A percentile compares a stretch with the other conserved stretches of the same genome.
These are phyloP conservation scores for Pseudogymnoascus sp. DNA, from an alignment of 2,329 filamentous ascomycete genomes.

Conservation along the genomic window DNA sequence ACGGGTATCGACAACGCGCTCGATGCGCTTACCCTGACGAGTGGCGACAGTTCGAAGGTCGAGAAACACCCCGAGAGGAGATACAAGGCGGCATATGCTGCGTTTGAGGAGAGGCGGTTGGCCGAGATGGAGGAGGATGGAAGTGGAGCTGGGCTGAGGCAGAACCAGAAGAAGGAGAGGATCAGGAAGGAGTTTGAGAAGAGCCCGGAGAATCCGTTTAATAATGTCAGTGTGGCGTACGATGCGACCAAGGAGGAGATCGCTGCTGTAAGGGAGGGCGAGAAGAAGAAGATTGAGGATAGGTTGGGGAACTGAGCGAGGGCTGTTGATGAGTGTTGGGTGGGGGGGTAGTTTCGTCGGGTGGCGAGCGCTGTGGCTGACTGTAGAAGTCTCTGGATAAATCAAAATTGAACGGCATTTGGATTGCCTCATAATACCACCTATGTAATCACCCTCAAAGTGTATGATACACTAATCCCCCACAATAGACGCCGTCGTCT, in stretches of 20 bases:
- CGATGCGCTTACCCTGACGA: slow-evolving; percentile 69
- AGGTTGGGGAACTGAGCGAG: slow-evolving; percentile 44
- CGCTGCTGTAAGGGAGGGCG: slow-evolving; percentile 54
- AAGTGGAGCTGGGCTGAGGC: slow-evolving; percentile 62
- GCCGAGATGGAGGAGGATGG: slow-evolving; percentile 82
- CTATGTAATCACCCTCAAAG: not conserved
- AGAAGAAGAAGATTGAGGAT: slow-evolving; percentile 69
- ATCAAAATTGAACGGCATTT: slow-evolving; percentile 6
- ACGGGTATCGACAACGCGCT: slow-evolving; percentile 90
- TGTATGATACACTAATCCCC: not conserved
- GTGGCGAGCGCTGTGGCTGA: not conserved
- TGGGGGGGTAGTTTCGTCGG: not conserved
- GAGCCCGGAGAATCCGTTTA: slow-evolving; percentile 91
- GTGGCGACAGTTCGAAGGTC: slow-evolving; percentile 58
- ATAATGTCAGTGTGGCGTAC: slow-evolving; percentile 70
- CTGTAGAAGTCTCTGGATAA: not conserved
- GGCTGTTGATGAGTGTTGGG: not conserved
- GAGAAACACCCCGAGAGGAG: slow-evolving; percentile 85
- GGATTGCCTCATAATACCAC: not conserved
- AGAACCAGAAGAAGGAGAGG: slow-evolving; percentile 77
- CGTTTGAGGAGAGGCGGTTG: slow-evolving; percentile 74
- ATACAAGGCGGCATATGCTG: slow-evolving; percentile 78
- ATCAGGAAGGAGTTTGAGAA: slow-evolving; percentile 92
- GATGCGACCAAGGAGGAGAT: slow-evolving; percentile 77
- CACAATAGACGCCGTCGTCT: not conserved